phyloP scores from a whole-genome alignment of 106 monocot genomes.

The Amphibolis antarctica region DNA sequence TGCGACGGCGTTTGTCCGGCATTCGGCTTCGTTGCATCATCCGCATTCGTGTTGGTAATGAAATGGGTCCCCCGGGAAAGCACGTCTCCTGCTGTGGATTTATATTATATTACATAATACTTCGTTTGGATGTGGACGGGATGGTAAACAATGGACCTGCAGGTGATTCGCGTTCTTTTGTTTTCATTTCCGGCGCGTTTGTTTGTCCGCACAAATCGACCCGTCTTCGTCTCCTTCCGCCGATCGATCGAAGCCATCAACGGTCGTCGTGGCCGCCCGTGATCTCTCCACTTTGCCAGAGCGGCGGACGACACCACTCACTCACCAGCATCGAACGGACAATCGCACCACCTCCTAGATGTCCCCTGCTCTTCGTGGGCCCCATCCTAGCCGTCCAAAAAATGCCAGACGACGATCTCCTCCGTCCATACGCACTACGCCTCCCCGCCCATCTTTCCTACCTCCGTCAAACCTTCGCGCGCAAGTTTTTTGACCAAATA shows the following conservation, averaged over 20 bases:
- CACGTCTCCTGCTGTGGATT: no score
- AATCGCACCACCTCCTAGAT: not conserved
- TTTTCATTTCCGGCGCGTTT: no score
- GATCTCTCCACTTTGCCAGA: not conserved
- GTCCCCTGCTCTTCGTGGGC: not conserved
- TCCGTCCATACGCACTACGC: not conserved
- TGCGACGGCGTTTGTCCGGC: conserved; percentile 3
- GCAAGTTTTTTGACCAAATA: not conserved
- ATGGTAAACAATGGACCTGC: no score
- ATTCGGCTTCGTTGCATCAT: not conserved
- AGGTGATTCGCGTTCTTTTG: no score
- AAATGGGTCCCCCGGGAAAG: no score
- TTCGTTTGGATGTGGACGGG: no score
- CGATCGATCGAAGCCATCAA: no score
- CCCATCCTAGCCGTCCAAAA: conserved; percentile 4
- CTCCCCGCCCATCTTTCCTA: not conserved
- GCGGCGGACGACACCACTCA: not conserved
- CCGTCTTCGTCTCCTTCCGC: no score
- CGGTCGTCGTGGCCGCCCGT: no score
- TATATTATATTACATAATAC: no score
- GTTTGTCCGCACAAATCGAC: no score
- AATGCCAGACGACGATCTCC: not conserved
- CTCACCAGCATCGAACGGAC: not conserved
- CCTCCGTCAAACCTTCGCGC: not conserved
- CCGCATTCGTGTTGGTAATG: not conserved